phyloP scores from a whole-genome alignment of 2,329 filamentous ascomycete genomes.

The Sporothrix dimorphospora region DNA sequence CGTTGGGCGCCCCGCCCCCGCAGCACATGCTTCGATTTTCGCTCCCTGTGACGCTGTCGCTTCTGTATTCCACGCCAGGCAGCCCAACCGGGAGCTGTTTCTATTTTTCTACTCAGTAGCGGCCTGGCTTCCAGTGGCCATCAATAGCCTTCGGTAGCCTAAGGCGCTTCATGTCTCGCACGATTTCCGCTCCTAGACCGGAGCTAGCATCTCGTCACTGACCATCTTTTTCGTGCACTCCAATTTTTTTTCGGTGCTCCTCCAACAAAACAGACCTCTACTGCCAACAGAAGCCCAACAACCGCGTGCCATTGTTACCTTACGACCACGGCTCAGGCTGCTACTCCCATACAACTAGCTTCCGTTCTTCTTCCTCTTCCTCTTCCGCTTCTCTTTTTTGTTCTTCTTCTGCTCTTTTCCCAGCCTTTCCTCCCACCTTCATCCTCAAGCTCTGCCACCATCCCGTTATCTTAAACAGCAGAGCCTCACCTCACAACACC shows the following conservation, averaged over 20 bases:
- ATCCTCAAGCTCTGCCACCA: background rate
- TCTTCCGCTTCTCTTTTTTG: background rate
- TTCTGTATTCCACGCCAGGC: background rate
- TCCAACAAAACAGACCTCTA: background rate
- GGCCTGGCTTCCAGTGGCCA: background rate
- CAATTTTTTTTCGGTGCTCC: constrained; percentile 7
- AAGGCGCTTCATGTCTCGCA: background rate
- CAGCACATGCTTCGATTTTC: constrained; percentile 1
- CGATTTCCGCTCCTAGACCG: constrained; percentile 23
- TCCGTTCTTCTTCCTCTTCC: background rate
- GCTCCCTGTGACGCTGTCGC: background rate
- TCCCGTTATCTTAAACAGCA: background rate
- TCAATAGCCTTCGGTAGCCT: constrained; percentile 1
- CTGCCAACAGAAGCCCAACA: constrained; percentile 1
- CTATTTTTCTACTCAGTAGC: background rate
- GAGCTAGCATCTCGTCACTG: constrained; percentile 21
- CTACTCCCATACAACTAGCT: background rate
- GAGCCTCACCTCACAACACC: background rate
- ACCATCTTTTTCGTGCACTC: background rate
- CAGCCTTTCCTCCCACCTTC: background rate
- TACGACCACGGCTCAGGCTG: background rate
- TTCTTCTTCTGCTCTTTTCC: background rate
- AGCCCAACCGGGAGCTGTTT: background rate
- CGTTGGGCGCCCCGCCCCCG: constrained; percentile 8
- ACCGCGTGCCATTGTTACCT: constrained; percentile 13